These are phyloP conservation scores for Terana coerulea DNA, from an alignment of 768 basidiomycete species.

Conservation along the genomic window DNA sequence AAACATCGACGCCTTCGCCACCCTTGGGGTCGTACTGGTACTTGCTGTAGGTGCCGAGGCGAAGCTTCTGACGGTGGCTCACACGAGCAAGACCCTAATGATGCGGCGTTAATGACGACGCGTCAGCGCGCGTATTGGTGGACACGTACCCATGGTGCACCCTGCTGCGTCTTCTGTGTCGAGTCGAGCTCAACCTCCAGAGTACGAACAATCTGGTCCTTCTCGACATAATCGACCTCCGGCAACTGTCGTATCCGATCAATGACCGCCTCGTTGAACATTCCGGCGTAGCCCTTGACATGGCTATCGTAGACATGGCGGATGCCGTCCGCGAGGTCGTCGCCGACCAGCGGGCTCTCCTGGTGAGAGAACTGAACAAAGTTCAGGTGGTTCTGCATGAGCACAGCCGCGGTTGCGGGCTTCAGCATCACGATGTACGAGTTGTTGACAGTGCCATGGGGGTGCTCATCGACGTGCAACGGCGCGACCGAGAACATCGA, in stretches of 20 bases:
- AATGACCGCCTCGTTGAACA: slow-evolving; percentile 66
- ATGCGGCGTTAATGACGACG: neutral
- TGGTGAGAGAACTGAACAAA: slow-evolving; percentile 66
- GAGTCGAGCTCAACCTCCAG: slow-evolving; percentile 36
- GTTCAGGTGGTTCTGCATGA: slow-evolving; percentile 75
- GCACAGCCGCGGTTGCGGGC: slow-evolving; percentile 51
- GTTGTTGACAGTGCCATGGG: slow-evolving; percentile 75
- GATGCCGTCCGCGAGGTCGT: slow-evolving; percentile 46
- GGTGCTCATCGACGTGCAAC: slow-evolving; percentile 52
- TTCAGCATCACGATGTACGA: slow-evolving; percentile 95
- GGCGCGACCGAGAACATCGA: slow-evolving; percentile 57
- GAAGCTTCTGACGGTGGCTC: slow-evolving; percentile 77
- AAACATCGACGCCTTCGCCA: slow-evolving; percentile 94
- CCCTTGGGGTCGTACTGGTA: slow-evolving; percentile 70
- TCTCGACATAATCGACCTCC: slow-evolving; percentile 91
- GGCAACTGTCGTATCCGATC: slow-evolving; percentile 77
- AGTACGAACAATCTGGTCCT: slow-evolving; percentile 88
- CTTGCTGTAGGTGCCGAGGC: slow-evolving; percentile 77
- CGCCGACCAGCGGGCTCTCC: slow-evolving; percentile 47
- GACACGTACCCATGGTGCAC: slow-evolving; percentile 81
- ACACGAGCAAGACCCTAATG: slow-evolving; percentile 92
- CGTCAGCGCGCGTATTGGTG: neutral
- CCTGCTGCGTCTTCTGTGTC: slow-evolving; percentile 41
- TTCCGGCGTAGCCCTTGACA: slow-evolving; percentile 77
- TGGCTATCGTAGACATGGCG: slow-evolving; percentile 75